These are phyloP conservation scores for Fusarium secorum DNA, from an alignment of 2,329 filamentous ascomycete species.

Conservation along the genomic window DNA sequence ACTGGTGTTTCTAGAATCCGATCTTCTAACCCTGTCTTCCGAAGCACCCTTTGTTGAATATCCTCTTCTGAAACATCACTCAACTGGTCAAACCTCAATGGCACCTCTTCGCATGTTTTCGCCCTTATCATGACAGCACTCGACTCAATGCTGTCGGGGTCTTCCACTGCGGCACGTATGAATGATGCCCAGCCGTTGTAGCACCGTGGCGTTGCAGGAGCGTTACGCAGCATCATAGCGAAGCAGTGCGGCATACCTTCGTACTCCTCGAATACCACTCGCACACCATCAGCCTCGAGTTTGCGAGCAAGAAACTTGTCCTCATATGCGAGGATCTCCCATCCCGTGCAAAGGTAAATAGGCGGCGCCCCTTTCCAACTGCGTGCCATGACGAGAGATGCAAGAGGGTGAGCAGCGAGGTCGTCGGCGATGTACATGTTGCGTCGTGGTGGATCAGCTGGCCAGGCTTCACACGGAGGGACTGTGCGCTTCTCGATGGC, in stretches of 20 bases:
- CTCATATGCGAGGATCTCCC: constrained; percentile 77
- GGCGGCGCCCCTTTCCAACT: constrained; percentile 72
- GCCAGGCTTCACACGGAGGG: constrained; percentile 64
- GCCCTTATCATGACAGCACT: constrained; percentile 58
- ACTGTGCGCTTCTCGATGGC: constrained; percentile 40
- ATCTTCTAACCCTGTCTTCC: constrained; percentile 33
- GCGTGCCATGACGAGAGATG: constrained; percentile 64
- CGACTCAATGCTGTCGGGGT: constrained; percentile 46
- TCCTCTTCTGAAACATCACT: constrained; percentile 54
- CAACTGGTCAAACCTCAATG: constrained; percentile 54
- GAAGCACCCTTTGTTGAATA: constrained; percentile 51
- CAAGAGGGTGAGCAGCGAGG: constrained; percentile 71
- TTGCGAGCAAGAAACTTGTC: constrained; percentile 65
- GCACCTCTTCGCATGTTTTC: constrained; percentile 59
- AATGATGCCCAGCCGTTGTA: constrained; percentile 66
- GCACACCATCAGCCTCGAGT: constrained; percentile 64
- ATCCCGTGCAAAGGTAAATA: constrained; percentile 72
- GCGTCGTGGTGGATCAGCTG: constrained; percentile 60
- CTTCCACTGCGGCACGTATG: constrained; percentile 53
- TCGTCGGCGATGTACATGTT: constrained; percentile 64
- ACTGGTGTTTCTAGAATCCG: not conserved
- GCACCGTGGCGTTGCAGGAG: constrained; percentile 58
- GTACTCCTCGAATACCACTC: constrained; percentile 74
- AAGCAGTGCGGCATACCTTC: constrained; percentile 85
- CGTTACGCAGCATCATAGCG: constrained; percentile 61